Conservation (phyloP, 2,329 filamentous ascomycete species). For the Fusarium marasasianum region DNA sequence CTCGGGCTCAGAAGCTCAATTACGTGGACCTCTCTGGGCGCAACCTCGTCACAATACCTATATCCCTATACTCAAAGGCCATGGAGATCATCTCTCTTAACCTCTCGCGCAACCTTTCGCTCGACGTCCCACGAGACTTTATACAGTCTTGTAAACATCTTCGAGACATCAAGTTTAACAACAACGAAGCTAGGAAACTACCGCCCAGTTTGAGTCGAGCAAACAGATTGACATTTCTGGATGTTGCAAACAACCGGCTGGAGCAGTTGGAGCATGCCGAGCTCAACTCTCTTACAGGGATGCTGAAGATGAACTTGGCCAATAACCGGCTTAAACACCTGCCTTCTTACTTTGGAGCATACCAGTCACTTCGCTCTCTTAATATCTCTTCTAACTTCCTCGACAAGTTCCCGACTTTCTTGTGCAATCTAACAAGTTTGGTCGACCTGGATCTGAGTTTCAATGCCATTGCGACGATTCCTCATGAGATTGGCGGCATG, state of each 20-base stretch:
- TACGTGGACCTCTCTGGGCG: conserved; percentile 91
- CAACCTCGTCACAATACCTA: conserved; percentile 94
- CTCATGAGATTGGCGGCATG: conserved; percentile 80
- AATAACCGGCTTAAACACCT: conserved; percentile 88
- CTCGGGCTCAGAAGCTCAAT: conserved; percentile 88
- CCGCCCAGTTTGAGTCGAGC: conserved; percentile 87
- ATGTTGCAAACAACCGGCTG: conserved; percentile 93
- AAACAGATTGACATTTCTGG: conserved; percentile 83
- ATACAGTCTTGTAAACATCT: conserved; percentile 92
- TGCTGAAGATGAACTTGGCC: conserved; percentile 90
- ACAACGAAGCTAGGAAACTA: conserved; percentile 89
- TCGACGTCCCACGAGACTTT: conserved; percentile 95
- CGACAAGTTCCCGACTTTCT: conserved; percentile 82
- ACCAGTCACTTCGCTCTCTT: conserved; percentile 80
- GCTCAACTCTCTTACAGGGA: conserved; percentile 75
- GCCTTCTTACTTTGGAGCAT: conserved; percentile 84
- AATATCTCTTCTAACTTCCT: conserved; percentile 96
- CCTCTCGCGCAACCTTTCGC: conserved; percentile 87
- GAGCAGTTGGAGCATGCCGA: conserved; percentile 89
- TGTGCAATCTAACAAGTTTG: conserved; percentile 82
- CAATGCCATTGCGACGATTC: conserved; percentile 84
- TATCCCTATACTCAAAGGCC: conserved; percentile 90
- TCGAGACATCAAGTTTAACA: conserved; percentile 94
- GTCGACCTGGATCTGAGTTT: conserved; percentile 97
- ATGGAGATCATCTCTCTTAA: conserved; percentile 95